Conservation (phyloP, 805 yeast genomes). For the Tetrapisispora pingtungensis region DNA sequence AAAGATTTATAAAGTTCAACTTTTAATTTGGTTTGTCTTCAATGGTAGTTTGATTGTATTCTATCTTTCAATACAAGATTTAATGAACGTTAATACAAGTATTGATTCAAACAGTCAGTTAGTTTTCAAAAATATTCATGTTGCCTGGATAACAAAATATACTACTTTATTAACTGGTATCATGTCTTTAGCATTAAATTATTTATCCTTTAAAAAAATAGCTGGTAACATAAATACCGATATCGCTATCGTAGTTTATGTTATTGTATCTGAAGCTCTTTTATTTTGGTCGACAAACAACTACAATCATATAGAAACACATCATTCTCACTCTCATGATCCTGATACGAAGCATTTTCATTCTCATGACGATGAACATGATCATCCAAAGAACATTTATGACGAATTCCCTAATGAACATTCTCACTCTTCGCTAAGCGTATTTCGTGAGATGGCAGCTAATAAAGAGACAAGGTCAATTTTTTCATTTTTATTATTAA, state of each 20-base stretch:
- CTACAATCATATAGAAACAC: slow-evolving; percentile 5
- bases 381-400: background rate
- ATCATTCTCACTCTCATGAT: slow-evolving; percentile 8
- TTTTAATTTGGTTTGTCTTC: slow-evolving; percentile 25
- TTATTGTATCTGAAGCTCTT: slow-evolving; percentile 11
- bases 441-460: slow-evolving; percentile 30
- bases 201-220: slow-evolving; percentile 26
- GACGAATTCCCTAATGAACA: background rate
- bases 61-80: slow-evolving; percentile 20
- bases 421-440: slow-evolving; percentile 5
- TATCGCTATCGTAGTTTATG: slow-evolving; percentile 11
- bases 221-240: slow-evolving; percentile 9
- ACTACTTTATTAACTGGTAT: slow-evolving; percentile 21
- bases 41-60: slow-evolving; percentile 23
- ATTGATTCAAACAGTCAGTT: background rate
- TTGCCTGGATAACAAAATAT: slow-evolving; percentile 11
- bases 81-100: background rate
- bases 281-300: slow-evolving; percentile 5
- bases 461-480: slow-evolving; percentile 77
- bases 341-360: background rate
- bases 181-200: slow-evolving; percentile 28
- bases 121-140: slow-evolving; percentile 2
- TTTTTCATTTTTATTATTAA: slow-evolving; percentile 73
- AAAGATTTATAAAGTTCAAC: slow-evolving; percentile 10
- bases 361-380: slow-evolving; percentile 1